Evolutionary conservation across 441 rosid species (phyloP).

Genomic region (Gossypium trilobum): DNA sequence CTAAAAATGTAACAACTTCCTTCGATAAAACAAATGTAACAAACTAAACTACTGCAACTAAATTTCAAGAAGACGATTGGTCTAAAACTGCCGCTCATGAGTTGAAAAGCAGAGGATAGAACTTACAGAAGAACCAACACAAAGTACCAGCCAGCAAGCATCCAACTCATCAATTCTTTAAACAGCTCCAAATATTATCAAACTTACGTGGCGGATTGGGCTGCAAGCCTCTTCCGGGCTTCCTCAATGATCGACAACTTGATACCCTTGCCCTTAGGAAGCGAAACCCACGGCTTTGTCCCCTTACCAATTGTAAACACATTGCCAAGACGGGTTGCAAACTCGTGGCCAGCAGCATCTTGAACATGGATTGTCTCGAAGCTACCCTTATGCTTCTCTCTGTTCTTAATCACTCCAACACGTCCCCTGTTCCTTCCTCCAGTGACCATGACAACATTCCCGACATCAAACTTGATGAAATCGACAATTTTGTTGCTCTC

Average conservation of each 20-base stretch:
- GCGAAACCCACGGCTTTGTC: conserved; percentile 64
- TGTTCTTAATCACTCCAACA: conserved; percentile 37
- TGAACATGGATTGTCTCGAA: background rate
- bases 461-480: conserved; percentile 66
- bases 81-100: background rate
- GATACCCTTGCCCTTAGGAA: conserved; percentile 78
- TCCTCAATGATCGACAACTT: conserved; percentile 67
- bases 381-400: conserved; percentile 4
- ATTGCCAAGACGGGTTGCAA: conserved; percentile 65
- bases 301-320: conserved; percentile 70
- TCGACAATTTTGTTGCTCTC: conserved; percentile 63
- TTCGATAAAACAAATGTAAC: background rate
- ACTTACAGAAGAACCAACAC: no score
- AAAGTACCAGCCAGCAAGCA: no score
- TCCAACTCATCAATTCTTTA: no score
- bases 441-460: conserved; percentile 72
- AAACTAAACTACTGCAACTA: background rate
- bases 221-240: conserved; percentile 24
- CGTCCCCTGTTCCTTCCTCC: conserved; percentile 78
- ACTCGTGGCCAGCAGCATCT: conserved; percentile 33
- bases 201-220: conserved; percentile 29
- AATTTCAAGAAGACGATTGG: background rate
- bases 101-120: background rate
- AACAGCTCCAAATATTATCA: no score
- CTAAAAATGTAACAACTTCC: background rate